Evolutionary conservation across 2,329 filamentous ascomycete species (phyloP).

Genomic region (Aspergillus sp.): DNA sequence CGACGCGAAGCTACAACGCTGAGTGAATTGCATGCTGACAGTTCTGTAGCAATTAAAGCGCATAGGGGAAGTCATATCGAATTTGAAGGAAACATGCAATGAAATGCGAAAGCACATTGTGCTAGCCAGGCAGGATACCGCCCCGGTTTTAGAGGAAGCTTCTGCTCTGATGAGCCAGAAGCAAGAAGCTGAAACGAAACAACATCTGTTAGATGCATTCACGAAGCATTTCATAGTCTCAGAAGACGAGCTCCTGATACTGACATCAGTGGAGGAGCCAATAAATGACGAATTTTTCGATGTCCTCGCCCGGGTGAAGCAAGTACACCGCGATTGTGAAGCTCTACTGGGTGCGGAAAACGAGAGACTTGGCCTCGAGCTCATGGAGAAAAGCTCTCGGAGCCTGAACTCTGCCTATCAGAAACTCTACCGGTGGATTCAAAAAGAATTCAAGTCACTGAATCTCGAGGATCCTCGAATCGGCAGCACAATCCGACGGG

Average conservation of each 20-base stretch:
- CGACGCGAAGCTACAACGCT: constrained; percentile 5
- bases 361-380: constrained; percentile 80
- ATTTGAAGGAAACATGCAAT: constrained; percentile 74
- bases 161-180: constrained; percentile 70
- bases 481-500: constrained; percentile 76
- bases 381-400: constrained; percentile 88
- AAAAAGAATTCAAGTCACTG: constrained; percentile 85
- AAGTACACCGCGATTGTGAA: constrained; percentile 84
- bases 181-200: constrained; percentile 73
- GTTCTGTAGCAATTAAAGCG: constrained; percentile 72
- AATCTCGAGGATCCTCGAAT: constrained; percentile 95
- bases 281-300: constrained; percentile 84
- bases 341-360: constrained; percentile 86
- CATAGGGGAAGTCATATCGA: constrained; percentile 75
- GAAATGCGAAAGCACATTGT: constrained; percentile 77
- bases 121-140: constrained; percentile 72
- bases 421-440: constrained; percentile 93
- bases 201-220: constrained; percentile 74
- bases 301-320: constrained; percentile 75
- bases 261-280: constrained; percentile 77
- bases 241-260: constrained; percentile 71
- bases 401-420: constrained; percentile 88
- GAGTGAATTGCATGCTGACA: not conserved
- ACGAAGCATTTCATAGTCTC: constrained; percentile 80
- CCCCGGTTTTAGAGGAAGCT: constrained; percentile 74